Evolutionary conservation across 169 alveolate species (phyloP), one percentile per base, ranked within the genome.

Genomic region (Amoebophrya sp.): DNA sequence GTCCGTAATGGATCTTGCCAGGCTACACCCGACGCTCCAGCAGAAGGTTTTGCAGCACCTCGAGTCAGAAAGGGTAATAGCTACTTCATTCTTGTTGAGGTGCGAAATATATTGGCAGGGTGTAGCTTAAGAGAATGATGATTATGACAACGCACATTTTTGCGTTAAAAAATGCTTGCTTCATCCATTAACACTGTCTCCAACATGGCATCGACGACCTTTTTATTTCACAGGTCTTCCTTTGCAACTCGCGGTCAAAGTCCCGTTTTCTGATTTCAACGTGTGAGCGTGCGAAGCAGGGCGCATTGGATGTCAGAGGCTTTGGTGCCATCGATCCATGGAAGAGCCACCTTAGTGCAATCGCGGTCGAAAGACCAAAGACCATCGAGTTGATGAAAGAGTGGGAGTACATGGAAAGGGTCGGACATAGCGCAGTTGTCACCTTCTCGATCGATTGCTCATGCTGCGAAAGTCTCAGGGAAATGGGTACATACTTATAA

Each of bases 281-380:
- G 1, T 90, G 92, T 38, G 92, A 90, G 29, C 53, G 65, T 26
- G 92, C 92, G 39, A 90, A 90, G 78, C 53, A 65, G 78, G 92
- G 92, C n/a, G 92, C 53, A 23, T n/a, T 90, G 92, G 92, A 90
- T 33, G 92, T 90, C 34, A 77, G 92, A 14, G 92, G 92, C 29
- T 90, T 90, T 34, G 92, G 92, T 2, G 92, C 92, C n/a, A 90
- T 90, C 38, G 92, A 90, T 54, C 92, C 92, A 14, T 90, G 92
- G 92, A 53, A 65, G 47, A 65, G 78, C 3, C 92, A 90, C 92
- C 29, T 90, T 77, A 65, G n/a, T 36, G 1, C 2, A 6, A 65
- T 65, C 2, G 83, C 83, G 1, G 83, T 65, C 36, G 18, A 36
- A 1, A 26, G 2, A 6, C 3, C 33, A 36, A 65, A 65, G 33